These are phyloP conservation scores for Acephala macrosclerotiorum DNA, from an alignment of 2,329 filamentous ascomycete genomes.

Conservation along the genomic window DNA sequence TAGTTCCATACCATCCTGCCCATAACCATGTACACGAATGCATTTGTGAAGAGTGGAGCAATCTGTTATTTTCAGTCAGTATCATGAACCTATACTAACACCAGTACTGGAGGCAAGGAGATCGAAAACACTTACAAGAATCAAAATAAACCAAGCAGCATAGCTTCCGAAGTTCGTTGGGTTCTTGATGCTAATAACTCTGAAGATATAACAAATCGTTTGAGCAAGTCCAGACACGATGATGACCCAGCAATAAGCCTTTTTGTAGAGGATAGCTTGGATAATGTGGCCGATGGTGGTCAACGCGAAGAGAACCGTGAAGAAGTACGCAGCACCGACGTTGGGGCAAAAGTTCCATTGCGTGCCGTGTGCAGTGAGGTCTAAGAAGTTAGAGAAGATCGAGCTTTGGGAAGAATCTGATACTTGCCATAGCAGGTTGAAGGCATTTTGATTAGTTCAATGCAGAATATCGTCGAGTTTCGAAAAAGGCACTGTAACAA, in stretches of 20 bases:
- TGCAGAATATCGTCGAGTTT: not conserved
- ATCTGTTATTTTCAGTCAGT: not conserved
- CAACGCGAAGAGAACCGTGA: constrained; percentile 44
- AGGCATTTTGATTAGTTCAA: not conserved
- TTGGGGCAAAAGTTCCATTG: constrained; percentile 40
- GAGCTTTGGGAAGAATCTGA: not conserved
- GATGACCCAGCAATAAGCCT: constrained; percentile 37
- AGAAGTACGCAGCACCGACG: constrained; percentile 44
- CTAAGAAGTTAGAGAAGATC: not conserved
- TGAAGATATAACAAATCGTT: constrained; percentile 29
- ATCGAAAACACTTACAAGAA: constrained; percentile 26
- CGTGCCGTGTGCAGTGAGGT: constrained; percentile 10
- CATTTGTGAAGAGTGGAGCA: constrained; percentile 40
- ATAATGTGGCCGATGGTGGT: constrained; percentile 42
- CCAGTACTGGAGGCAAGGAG: too few relatives aligned
- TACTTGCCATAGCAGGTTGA: not conserved
- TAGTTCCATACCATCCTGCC: constrained; percentile 41
- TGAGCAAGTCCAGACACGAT: constrained; percentile 25
- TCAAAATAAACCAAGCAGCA: constrained; percentile 34
- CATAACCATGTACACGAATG: constrained; percentile 41
- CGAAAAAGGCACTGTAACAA: not conserved
- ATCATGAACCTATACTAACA: too few relatives aligned
- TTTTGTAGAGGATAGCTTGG: constrained; percentile 45
- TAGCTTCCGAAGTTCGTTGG: constrained; percentile 39
- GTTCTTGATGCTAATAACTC: constrained; percentile 36